Conservation (phyloP, 2,329 filamentous ascomycete genomes). For the Alternaria consortialis region DNA sequence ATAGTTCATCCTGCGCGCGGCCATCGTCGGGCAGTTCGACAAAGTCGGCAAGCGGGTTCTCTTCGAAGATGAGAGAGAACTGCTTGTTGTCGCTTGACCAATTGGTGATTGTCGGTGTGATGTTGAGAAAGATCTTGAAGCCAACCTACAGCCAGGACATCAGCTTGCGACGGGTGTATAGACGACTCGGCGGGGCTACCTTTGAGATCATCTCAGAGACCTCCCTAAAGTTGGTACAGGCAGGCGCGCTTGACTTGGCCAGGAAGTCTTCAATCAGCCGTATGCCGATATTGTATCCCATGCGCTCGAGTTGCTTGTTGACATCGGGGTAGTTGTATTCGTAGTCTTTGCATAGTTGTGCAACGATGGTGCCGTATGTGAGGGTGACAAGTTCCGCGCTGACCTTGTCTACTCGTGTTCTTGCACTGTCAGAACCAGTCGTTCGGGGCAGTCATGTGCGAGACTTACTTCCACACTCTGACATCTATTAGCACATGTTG, state of each 20-base stretch:
- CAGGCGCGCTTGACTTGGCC: slow-evolving; percentile 88
- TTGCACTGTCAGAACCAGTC: slow-evolving; percentile 54
- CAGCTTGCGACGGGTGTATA: slow-evolving; percentile 8
- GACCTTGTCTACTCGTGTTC: slow-evolving; percentile 95
- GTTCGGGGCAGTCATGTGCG: not conserved
- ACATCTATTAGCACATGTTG: slow-evolving; percentile 46
- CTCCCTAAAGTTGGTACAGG: slow-evolving; percentile 92
- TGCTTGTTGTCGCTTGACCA: slow-evolving; percentile 97
- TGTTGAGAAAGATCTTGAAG: slow-evolving; percentile 99
- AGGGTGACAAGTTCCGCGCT: slow-evolving; percentile 97
- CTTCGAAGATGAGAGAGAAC: slow-evolving; percentile 95
- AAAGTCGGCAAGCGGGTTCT: slow-evolving; percentile 96
- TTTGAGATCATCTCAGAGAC: slow-evolving; percentile 97
- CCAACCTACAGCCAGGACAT: slow-evolving; percentile 70
- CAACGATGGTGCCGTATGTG: slow-evolving; percentile 97
- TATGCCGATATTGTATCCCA: slow-evolving; percentile 98
- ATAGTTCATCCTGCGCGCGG: slow-evolving; percentile 92
- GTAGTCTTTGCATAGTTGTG: slow-evolving; percentile 95
- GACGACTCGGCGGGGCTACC: slow-evolving; percentile 57
- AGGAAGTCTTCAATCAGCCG: slow-evolving; percentile 97
- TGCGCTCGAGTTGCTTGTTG: slow-evolving; percentile 97
- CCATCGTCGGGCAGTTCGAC: slow-evolving; percentile 97
- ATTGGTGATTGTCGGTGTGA: slow-evolving; percentile 90
- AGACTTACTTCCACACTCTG: slow-evolving; percentile 91
- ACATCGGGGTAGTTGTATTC: slow-evolving; percentile 93